These are phyloP conservation scores for Stephania japonica DNA, from an alignment of 164 flowering plant species.

Conservation along the genomic window DNA sequence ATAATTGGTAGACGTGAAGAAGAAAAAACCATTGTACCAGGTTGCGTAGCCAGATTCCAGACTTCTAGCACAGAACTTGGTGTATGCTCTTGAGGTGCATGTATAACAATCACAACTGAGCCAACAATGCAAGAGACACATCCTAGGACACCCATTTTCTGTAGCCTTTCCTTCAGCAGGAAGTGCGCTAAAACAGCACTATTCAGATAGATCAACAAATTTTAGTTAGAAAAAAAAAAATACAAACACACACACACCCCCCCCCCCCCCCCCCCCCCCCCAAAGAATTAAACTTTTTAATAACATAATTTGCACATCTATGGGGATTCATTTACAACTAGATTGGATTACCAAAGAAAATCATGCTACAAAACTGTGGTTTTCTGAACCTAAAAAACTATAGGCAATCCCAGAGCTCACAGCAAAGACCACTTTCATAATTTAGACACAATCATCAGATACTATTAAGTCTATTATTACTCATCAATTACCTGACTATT, in stretches of 20 bases:
- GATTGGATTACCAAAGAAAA: neutral
- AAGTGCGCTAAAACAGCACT: constrained; percentile 92
- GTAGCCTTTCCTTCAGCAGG: constrained; percentile 73
- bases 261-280: too few relatives aligned
- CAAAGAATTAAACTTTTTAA: neutral
- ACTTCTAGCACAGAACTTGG: constrained; percentile 75
- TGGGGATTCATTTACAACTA: neutral
- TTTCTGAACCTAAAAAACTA: neutral
- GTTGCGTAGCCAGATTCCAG: constrained; percentile 83
- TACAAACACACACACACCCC: too few relatives aligned
- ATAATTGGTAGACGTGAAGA: neutral
- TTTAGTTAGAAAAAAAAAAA: constrained; percentile 13
- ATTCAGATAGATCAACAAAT: constrained; percentile 20
- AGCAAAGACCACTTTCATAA: neutral
- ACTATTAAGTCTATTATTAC: neutral
- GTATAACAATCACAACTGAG: constrained; percentile 89
- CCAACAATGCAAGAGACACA: constrained; percentile 87
- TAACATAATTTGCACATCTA: neutral
- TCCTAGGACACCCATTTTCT: constrained; percentile 69
- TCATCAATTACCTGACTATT: constrained; percentile 57
- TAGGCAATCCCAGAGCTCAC: neutral
- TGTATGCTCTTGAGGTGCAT: constrained; percentile 81
- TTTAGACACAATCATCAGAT: neutral
- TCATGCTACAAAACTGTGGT: neutral
- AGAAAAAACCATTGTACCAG: constrained; percentile 39